Conservation (phyloP, 176 grass and related monocot species). For the Rhipidocladum racemiflorum region DNA sequence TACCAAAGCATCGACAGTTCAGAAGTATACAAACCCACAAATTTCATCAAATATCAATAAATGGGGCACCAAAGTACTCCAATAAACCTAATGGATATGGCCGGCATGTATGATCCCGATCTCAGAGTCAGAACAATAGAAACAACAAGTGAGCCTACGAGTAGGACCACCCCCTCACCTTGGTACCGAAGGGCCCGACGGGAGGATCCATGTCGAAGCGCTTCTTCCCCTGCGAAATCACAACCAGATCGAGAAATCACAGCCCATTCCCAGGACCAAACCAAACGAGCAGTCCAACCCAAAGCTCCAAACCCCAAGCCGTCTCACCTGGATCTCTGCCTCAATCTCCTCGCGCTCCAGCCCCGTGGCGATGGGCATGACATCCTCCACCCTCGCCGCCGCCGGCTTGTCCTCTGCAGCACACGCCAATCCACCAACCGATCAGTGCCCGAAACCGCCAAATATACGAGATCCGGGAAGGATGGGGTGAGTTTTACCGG, state of each 20-base stretch:
- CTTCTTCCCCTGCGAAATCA: conserved; percentile 67
- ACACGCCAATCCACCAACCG: conserved; percentile 19
- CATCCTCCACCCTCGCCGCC: conserved; percentile 61
- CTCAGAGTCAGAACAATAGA: background rate
- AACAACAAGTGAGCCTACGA: background rate
- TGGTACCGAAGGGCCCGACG: conserved; percentile 81
- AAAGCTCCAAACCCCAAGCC: background rate
- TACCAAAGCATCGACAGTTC: background rate
- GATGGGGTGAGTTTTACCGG: conserved; percentile 41
- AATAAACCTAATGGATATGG: background rate
- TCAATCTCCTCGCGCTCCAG: conserved; percentile 79
- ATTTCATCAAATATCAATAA: background rate
- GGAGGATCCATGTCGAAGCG: conserved; percentile 84
- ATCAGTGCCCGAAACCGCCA: background rate
- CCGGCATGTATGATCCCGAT: background rate
- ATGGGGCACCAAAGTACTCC: background rate
- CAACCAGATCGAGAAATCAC: conserved; percentile 44
- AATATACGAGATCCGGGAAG: conserved; percentile 29
- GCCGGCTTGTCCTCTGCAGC: conserved; percentile 55
- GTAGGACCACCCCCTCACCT: conserved; percentile 40
- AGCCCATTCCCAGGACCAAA: conserved; percentile 1
- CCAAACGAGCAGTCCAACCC: conserved; percentile 3
- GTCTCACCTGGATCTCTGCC: conserved; percentile 58
- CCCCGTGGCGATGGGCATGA: conserved; percentile 84
- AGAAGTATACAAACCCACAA: background rate